Evolutionary conservation across 768 basidiomycete species (phyloP).

Genomic region (Trametes punicea): DNA sequence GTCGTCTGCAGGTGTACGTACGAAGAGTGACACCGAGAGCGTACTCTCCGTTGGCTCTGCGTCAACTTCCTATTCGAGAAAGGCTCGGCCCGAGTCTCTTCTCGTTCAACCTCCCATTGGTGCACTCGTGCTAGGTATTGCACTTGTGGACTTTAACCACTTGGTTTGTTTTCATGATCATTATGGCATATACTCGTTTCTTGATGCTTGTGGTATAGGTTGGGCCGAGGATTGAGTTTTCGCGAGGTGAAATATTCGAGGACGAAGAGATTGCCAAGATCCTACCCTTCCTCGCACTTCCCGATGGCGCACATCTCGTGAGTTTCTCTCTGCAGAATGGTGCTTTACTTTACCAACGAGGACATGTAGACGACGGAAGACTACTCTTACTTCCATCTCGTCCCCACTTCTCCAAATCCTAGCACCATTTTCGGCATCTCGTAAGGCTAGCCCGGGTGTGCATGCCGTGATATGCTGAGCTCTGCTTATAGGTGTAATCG

Average conservation of each 20-base stretch:
- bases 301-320: conserved; percentile 95
- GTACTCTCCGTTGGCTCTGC: conserved; percentile 62
- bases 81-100: conserved; percentile 77
- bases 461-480: neutral
- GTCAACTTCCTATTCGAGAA: conserved; percentile 52
- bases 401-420: conserved; percentile 63
- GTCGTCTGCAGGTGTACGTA: conserved; percentile 42
- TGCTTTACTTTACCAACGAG: conserved; percentile 7
- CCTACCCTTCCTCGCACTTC: conserved; percentile 92
- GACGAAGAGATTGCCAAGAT: conserved; percentile 84
- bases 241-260: conserved; percentile 71
- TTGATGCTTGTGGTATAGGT: conserved; percentile 45
- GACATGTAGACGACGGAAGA: conserved; percentile 75
- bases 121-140: conserved; percentile 78
- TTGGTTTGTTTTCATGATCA: conserved; percentile 48
- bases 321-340: conserved; percentile 28
- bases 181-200: neutral
- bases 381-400: conserved; percentile 94
- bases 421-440: conserved; percentile 96
- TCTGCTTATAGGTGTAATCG: conserved; percentile 73
- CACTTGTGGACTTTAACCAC: conserved; percentile 95
- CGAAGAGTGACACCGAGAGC: conserved; percentile 47
- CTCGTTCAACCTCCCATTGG: conserved; percentile 57
- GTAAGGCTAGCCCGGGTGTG: conserved; percentile 41
- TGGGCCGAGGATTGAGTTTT: conserved; percentile 89